phyloP scores from a whole-genome alignment of 441 rosid genomes.

The Euphorbia schlechtendalii region DNA sequence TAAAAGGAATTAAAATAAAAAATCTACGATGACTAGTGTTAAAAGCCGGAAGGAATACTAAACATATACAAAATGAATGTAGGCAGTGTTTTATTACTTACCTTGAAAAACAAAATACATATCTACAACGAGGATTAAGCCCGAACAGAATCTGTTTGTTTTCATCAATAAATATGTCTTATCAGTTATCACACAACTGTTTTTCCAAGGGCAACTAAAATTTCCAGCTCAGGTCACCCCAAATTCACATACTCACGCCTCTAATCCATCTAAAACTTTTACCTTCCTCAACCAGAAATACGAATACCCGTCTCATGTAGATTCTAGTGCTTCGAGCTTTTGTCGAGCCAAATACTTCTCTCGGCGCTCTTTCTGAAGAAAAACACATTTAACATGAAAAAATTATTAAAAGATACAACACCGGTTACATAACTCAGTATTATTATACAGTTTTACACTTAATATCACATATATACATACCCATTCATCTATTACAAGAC shows the following conservation, averaged over 20 bases:
- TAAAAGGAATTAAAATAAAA: slow-evolving; percentile 2
- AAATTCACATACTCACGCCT: slow-evolving; percentile 9
- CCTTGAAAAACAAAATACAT: slow-evolving; percentile 18
- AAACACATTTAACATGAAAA: background rate
- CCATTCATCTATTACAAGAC: slow-evolving; percentile 76
- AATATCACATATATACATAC: slow-evolving; percentile 28
- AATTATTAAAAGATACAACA: background rate
- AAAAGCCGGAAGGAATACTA: slow-evolving; percentile 1
- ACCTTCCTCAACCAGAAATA: background rate
- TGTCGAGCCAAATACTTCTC: slow-evolving; percentile 49
- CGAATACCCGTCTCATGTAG: slow-evolving; percentile 24
- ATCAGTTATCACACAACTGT: background rate
- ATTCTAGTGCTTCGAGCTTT: slow-evolving; percentile 38
- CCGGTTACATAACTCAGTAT: background rate
- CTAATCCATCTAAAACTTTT: background rate
- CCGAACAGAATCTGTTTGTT: slow-evolving; percentile 1
- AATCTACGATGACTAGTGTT: too few species aligned
- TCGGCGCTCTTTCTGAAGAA: slow-evolving; percentile 51
- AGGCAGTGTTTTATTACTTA: slow-evolving; percentile 14
- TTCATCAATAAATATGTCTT: slow-evolving; percentile 14
- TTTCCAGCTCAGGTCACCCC: slow-evolving; percentile 3
- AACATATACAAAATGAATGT: slow-evolving; percentile 9
- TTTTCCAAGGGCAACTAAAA: background rate
- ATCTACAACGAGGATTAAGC: slow-evolving; percentile 24
- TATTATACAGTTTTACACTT: too few species aligned